Base-by-base conservation (phyloP, 2,329 filamentous ascomycete species). In the Fonsecaea pedrosoi region DNA sequence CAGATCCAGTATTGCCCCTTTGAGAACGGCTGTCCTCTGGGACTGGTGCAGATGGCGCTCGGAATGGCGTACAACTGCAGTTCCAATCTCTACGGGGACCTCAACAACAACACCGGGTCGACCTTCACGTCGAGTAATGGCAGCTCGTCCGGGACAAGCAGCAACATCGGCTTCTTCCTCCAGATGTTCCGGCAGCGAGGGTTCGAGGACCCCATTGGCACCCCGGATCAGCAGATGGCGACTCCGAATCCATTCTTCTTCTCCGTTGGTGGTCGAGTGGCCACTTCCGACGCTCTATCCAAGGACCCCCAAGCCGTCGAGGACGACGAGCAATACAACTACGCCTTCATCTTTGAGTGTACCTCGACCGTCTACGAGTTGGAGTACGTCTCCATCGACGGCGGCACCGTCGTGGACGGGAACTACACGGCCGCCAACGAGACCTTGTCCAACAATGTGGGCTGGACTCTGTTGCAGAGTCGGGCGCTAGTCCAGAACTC, bases 161-260 rank as follows among this genome's bases (percentile, higher is more conserved):
- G 55, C n/a, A 58, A 58, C 55, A 58, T 58, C 10, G 37, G 37
- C 37, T 58, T 58, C 55, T 58, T 58, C 35, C 37, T 58, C 8
- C 55, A 58, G 21, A 58, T 58, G 55, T 58, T 58, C 37, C 6
- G 55, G 13, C 1, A 30, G 18, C 55, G 21, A 30, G 18, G 10
- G 8, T 58, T 42, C 21, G 15, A 21, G 7, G 55, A 58, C 37
- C 55, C 55, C 2, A 58, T 58, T 12, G 55, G 55, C 12, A 30
- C 55, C 7, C 35, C 30, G 1, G 32, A 37, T 15, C n/a, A 10
- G 2, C 35, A 58, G 37, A 6, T 37, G 21, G 55, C 34, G 55
- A 58, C 55, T 6, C 55, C 55, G 7, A 58, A 58, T 25, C 55
- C 55, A 15, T 58, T 58, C 37, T 58, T 18, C 37, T 58, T 58